Percentiles rank a stretch among this genome's conserved stretches.
These are phyloP conservation scores for Yamadazyma olivae DNA, from an alignment of 805 yeast species.

Conservation along the genomic window DNA sequence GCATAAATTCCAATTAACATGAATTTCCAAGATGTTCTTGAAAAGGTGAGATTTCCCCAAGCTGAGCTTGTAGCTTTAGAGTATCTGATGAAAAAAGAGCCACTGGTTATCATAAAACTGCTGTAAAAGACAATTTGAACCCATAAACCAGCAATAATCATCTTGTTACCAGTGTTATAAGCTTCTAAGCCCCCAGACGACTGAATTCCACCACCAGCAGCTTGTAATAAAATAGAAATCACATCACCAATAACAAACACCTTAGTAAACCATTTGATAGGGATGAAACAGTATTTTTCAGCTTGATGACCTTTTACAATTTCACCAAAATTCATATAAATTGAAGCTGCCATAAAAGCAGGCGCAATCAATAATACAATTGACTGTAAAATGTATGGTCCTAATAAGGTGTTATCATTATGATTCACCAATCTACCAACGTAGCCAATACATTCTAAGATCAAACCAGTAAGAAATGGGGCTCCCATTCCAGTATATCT, in stretches of 20 bases:
- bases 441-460: not conserved
- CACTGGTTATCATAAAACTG: slow-evolving; percentile 13
- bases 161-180: slow-evolving; percentile 18
- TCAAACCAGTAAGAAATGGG: not conserved
- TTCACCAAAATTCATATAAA: slow-evolving; percentile 28
- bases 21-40: slow-evolving; percentile 6
- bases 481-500: not conserved
- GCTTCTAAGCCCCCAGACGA: slow-evolving; percentile 29
- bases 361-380: slow-evolving; percentile 26
- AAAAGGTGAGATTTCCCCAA: slow-evolving; percentile 3
- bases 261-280: slow-evolving; percentile 17
- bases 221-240: slow-evolving; percentile 24
- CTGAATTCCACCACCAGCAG: slow-evolving; percentile 30
- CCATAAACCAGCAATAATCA: slow-evolving; percentile 25
- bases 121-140: slow-evolving; percentile 28
- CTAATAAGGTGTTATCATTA: slow-evolving; percentile 15
- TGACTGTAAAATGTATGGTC: slow-evolving; percentile 21
- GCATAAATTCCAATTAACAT: slow-evolving; percentile 4
- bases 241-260: slow-evolving; percentile 30
- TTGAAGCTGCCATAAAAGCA: slow-evolving; percentile 25
- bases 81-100: slow-evolving; percentile 1
- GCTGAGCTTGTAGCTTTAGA: not conserved
- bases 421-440: not conserved
- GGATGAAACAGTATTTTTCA: slow-evolving; percentile 12
- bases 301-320: slow-evolving; percentile 13